Base-by-base conservation (phyloP, 768 basidiomycete genomes). In the Kwoniella sp. region DNA sequence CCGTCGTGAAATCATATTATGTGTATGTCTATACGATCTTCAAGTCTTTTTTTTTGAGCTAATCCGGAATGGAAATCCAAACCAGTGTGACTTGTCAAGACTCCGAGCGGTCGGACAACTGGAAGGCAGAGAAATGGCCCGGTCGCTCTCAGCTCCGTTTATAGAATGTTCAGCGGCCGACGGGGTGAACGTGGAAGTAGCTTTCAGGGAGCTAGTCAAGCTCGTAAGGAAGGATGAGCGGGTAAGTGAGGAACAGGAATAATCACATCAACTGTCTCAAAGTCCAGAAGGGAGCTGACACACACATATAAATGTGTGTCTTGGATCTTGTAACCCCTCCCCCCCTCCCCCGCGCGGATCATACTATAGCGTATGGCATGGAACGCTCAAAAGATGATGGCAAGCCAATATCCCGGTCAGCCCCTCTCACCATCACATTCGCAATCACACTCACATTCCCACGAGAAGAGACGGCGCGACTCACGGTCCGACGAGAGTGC, bases 91-190 rank as follows among this genome's bases (percentile, higher is more conserved):
- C 61, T 62, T 74, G 19, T 62, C 59, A 3, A 29, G 60, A 44
- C 51, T 67, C 15, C 61, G 78, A 2, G 59, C 64, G 30, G 74
- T 79, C 6, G 70, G 68, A 15, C 69, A 71, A 50, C n/a, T 63
- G 2, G 79, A 79, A 72, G 79, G 78, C 13, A 48, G 77, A 29
- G 68, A 77, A 25, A 57, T 80, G 56, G 80, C 80, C 2, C 66
- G 68, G 29, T 70, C 73, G 24, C 73, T 83, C 25, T 68, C 69
- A 17, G 80, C 81, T 36, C 77, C 72, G 24, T 82, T 82, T 64
- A 81, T 83, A 55, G 83, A 83, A 68, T 82, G 82, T 8, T 83
- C 82, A 60, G 83, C 83, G 3, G 82, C 80, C 65, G 78, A 82
- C 52, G 76, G 83, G 12, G 73, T 83, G 51, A 83, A 83, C 67